Conservation (phyloP, 2,329 filamentous ascomycete genomes). For the Calonectria henricotiae region DNA sequence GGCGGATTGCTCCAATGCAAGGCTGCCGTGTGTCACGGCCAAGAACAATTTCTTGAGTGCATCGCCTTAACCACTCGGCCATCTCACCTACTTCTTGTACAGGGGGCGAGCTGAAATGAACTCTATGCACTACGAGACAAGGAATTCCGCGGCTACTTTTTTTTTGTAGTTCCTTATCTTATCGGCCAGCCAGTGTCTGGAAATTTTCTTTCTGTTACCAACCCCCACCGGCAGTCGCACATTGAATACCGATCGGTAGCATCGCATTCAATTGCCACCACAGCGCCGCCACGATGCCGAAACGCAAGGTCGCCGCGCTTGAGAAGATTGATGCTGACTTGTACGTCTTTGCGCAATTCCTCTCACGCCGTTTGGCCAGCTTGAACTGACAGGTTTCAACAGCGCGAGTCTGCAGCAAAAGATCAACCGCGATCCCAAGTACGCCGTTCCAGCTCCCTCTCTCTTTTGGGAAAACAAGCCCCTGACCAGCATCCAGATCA, state of each 20-base stretch:
- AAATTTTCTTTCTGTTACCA: slow-evolving; percentile 23
- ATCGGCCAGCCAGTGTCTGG: slow-evolving; percentile 1
- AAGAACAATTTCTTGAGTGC: too few species aligned
- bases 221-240: slow-evolving; percentile 27
- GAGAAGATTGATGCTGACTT: slow-evolving; percentile 96
- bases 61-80: not conserved
- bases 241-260: slow-evolving; percentile 19
- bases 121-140: too few species aligned
- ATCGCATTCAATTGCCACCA: slow-evolving; percentile 27
- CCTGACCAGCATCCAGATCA: slow-evolving; percentile 69
- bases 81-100: not conserved
- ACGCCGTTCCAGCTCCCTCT: slow-evolving; percentile 53
- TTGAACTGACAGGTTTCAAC: slow-evolving; percentile 55
- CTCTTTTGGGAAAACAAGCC: slow-evolving; percentile 27
- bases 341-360: slow-evolving; percentile 60
- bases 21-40: too few species aligned
- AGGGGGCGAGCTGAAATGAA: too few species aligned
- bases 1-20: too few species aligned
- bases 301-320: slow-evolving; percentile 91
- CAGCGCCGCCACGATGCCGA: slow-evolving; percentile 73
- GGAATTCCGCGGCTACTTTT: too few species aligned
- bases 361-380: not conserved
- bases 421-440: slow-evolving; percentile 88
- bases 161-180: slow-evolving; percentile 27
- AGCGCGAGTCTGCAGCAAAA: slow-evolving; percentile 92